Conservation (phyloP, 1,284 basidiomycete species). For the Rhodotorula mucilaginosa region DNA sequence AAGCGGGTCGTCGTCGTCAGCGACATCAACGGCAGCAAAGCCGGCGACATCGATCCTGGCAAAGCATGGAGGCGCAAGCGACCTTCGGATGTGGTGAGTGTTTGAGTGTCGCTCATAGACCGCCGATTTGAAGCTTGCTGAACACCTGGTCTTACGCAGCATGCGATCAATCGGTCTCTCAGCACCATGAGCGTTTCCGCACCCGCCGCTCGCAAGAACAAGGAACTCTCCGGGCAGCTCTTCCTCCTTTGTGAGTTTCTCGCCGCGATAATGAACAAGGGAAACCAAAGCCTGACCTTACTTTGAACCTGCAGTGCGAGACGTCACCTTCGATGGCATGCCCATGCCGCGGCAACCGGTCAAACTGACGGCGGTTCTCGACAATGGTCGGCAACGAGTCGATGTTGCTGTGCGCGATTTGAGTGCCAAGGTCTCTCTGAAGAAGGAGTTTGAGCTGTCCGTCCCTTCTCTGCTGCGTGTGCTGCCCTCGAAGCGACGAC, state of each 20-base stretch:
- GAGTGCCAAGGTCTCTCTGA: constrained; percentile 62
- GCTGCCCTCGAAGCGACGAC: too few relatives aligned
- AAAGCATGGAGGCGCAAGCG: constrained; percentile 83
- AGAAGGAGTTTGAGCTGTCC: constrained; percentile 91
- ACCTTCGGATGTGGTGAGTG: constrained; percentile 81
- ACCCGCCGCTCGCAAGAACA: constrained; percentile 9
- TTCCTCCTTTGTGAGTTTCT: constrained; percentile 75
- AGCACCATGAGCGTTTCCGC: constrained; percentile 26
- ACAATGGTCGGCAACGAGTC: constrained; percentile 95
- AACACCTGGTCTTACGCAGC: constrained; percentile 1
- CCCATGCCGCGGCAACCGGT: constrained; percentile 74
- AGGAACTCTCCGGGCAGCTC: constrained; percentile 64
- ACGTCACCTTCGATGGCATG: constrained; percentile 67
- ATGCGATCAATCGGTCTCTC: constrained; percentile 31
- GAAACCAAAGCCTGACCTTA: neutral
- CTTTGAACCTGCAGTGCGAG: constrained; percentile 60
- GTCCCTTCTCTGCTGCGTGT: constrained; percentile 46
- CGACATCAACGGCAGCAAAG: constrained; percentile 43
- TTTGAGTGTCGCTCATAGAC: too few relatives aligned
- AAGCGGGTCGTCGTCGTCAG: constrained; percentile 31
- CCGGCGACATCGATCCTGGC: constrained; percentile 75
- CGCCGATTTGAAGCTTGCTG: neutral
- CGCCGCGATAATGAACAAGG: too few relatives aligned
- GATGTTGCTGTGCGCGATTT: constrained; percentile 72
- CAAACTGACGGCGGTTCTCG: constrained; percentile 79